Conservation (phyloP, 306 rosid species). For the Leucaena leucocephala region DNA sequence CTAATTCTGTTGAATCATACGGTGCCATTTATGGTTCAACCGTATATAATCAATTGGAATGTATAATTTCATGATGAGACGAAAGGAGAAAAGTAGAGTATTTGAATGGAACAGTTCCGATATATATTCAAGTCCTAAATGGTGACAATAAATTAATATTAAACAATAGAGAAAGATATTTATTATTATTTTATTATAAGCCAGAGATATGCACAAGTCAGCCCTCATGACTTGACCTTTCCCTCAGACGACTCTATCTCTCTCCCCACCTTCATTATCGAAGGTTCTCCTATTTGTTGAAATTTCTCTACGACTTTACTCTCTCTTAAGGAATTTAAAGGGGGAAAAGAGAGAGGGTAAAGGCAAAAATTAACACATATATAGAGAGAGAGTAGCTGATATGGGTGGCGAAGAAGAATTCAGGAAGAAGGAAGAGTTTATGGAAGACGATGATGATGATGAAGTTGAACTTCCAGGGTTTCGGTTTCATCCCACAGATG, state of each 20-base stretch:
- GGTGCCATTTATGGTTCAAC: neutral
- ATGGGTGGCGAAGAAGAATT: constrained; percentile 28
- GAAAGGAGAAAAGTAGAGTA: neutral
- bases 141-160: constrained; percentile 23
- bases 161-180: constrained; percentile 33
- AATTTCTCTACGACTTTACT: constrained; percentile 14
- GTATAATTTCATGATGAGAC: neutral
- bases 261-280: constrained; percentile 4
- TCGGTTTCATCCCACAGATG: constrained; percentile 24
- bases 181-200: neutral
- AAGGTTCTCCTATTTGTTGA: constrained; percentile 42
- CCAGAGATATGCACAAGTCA: constrained; percentile 33
- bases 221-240: constrained; percentile 42
- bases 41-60: neutral
- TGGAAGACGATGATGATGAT: constrained; percentile 5
- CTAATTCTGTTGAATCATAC: neutral
- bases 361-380: neutral
- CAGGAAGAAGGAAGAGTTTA: constrained; percentile 32
- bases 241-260: constrained; percentile 21
- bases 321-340: constrained; percentile 1
- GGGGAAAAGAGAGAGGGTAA: neutral
- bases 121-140: constrained; percentile 30
- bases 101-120: constrained; percentile 26
- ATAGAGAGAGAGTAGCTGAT: neutral
- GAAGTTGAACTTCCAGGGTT: constrained; percentile 19